Base-by-base conservation (phyloP, 805 yeast genomes). In the Kregervanrija delftensis region DNA sequence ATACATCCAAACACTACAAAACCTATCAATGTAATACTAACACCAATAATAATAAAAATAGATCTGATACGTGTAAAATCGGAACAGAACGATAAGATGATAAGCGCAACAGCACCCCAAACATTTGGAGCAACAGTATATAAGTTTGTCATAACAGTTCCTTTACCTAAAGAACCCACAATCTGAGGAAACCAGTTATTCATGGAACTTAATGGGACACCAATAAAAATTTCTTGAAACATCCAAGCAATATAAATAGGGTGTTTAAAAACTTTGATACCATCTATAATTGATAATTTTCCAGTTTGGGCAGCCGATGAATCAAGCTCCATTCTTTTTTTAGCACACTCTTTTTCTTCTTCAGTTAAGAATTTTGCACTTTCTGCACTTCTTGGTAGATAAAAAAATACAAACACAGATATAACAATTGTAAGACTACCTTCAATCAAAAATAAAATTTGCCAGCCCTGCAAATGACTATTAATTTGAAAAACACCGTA, bases 181-280 rank as follows among this genome's bases (percentile, higher is more conserved):
- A 68, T 68, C 50, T 72, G 77, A 3, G 78, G 77, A 49, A 72
- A 69, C 75, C 75, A 71, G 54, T 69, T 71, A 44, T 68, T 67
- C 46, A 69, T 65, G n/a, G 74, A 70, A 47, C 69, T 71, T 32
- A 73, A 56, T 2, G 77, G 77, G 17, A 73, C 77, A 44, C 76
- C 77, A 39, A 72, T 65, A 35, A 67, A 59, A 38, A 72, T 56
- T 59, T 73, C 76, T 33, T 53, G 49, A 10, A 71, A 55, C 61
- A 73, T 57, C 77, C 77, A 73, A 10, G 65, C 66, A 42, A 68
- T 50, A 10, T 69, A 62, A 8, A 71, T 65, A 5, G 78, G 78
- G 48, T 70, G 74, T 37, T 58, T 59, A 50, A 73, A 71, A 9
- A 72, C 73, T 45, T 63, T 61, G 30, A 71, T 47, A 10, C 76